Conservation (phyloP, 2,329 filamentous ascomycete species). For the Lecanosticta acicola region DNA sequence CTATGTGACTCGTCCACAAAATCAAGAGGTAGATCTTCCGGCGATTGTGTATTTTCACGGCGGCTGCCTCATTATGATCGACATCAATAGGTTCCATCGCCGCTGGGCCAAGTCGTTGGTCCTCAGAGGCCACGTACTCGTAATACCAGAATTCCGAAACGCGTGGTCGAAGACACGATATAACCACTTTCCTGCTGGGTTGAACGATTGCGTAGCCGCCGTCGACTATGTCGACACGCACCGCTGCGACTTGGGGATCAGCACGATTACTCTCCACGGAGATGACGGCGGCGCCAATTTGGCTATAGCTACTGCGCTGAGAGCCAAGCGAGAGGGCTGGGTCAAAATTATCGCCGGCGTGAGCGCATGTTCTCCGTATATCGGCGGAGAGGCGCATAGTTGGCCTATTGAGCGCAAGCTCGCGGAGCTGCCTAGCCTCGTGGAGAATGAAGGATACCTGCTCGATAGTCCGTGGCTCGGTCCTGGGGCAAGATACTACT, state of each 20-base stretch:
- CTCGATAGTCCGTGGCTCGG: conserved; percentile 12
- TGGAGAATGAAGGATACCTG: conserved; percentile 29
- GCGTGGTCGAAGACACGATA: conserved; percentile 16
- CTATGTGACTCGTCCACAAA: conserved; percentile 6
- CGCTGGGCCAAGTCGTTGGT: conserved; percentile 22
- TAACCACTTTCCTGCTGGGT: conserved; percentile 28
- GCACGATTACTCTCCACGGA: conserved; percentile 29
- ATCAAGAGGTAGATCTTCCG: conserved; percentile 12
- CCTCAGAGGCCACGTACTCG: conserved; percentile 16
- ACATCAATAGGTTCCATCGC: conserved; percentile 10
- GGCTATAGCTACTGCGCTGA: conserved; percentile 23
- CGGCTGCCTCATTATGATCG: conserved; percentile 22
- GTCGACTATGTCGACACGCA: conserved; percentile 23
- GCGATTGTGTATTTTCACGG: conserved; percentile 26
- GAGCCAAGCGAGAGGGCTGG: conserved; percentile 29
- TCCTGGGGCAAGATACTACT: conserved; percentile 16
- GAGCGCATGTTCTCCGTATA: conserved; percentile 24
- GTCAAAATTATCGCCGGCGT: conserved; percentile 24
- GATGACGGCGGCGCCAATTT: conserved; percentile 32
- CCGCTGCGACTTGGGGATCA: conserved; percentile 20
- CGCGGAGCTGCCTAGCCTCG: conserved; percentile 18
- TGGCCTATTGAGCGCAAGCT: conserved; percentile 11
- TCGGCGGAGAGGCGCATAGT: conserved; percentile 13
- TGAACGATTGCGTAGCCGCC: conserved; percentile 30
- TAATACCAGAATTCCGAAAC: conserved; percentile 26